A percentile compares a stretch with the other conserved stretches of the same genome.
Conservation (phyloP, 495 filamentous ascomycete species). For the Aspergillus leporis region DNA sequence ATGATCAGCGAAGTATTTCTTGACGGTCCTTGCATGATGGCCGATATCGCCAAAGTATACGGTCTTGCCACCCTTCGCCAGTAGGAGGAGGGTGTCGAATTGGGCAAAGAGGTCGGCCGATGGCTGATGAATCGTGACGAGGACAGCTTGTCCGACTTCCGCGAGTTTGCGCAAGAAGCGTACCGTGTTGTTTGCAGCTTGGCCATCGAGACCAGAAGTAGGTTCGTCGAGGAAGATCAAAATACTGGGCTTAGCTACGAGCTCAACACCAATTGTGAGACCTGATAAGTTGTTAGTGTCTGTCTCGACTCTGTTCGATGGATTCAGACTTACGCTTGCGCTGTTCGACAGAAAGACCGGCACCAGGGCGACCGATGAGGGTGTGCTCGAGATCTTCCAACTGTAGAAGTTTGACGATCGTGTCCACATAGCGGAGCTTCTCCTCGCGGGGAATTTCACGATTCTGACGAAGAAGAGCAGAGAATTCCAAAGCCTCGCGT, state of each 20-base stretch:
- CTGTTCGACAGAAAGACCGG: constrained; percentile 59
- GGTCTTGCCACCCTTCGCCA: constrained; percentile 67
- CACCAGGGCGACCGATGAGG: constrained; percentile 51
- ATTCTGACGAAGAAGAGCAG: constrained; percentile 57
- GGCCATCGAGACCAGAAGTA: constrained; percentile 68
- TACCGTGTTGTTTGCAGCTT: constrained; percentile 66
- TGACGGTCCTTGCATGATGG: constrained; percentile 50
- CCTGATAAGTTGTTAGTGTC: no score
- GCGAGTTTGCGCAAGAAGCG: constrained; percentile 66
- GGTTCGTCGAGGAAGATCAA: constrained; percentile 79
- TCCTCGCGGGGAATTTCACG: constrained; percentile 49
- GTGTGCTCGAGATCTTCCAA: constrained; percentile 57
- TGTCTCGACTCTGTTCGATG: no score
- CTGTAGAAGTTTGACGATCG: constrained; percentile 58
- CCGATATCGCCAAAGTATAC: constrained; percentile 73
- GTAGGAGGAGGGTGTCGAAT: constrained; percentile 70
- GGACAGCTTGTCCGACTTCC: constrained; percentile 65
- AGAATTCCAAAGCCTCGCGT: constrained; percentile 63
- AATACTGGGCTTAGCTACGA: constrained; percentile 65
- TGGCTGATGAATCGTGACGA: constrained; percentile 79
- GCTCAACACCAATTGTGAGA: constrained; percentile 70
- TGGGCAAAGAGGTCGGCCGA: constrained; percentile 69
- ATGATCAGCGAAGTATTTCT: constrained; percentile 75
- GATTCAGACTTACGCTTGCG: constrained; percentile 62
- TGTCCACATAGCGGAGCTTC: constrained; percentile 61